Percentiles rank a stretch among this genome's conserved stretches.
These are phyloP conservation scores for Chenopodium suecicum DNA, from an alignment of 148 eudicot species.

Conservation along the genomic window DNA sequence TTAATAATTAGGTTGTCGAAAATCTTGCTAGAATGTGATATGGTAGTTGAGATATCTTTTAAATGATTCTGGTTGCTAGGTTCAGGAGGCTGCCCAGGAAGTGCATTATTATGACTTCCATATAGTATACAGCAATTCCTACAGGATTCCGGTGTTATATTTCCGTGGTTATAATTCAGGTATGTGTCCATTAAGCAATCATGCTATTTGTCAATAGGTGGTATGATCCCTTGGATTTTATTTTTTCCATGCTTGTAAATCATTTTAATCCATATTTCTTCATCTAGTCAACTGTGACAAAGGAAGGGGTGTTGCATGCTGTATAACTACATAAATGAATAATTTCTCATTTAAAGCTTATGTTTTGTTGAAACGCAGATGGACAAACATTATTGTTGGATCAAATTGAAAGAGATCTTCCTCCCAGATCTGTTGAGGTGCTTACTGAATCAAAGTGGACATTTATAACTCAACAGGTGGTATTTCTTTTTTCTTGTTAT, in stretches of 20 bases:
- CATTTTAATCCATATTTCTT: background rate
- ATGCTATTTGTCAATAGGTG: background rate
- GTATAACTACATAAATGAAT: too few relatives aligned
- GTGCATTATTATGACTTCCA: slow-evolving; percentile 79
- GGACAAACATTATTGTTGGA: slow-evolving; percentile 65
- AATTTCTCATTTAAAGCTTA: background rate
- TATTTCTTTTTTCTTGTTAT: background rate
- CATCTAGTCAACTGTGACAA: background rate
- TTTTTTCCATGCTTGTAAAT: background rate
- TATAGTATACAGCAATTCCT: slow-evolving; percentile 72
- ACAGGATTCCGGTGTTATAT: slow-evolving; percentile 81
- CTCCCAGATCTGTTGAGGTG: slow-evolving; percentile 32
- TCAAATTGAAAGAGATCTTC: slow-evolving; percentile 64
- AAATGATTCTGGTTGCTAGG: slow-evolving; percentile 36
- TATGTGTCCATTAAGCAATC: slow-evolving; percentile 24
- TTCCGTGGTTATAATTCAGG: slow-evolving; percentile 75
- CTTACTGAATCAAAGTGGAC: slow-evolving; percentile 41
- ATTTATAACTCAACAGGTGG: slow-evolving; percentile 41
- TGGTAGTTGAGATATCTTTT: background rate
- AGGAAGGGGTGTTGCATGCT: background rate
- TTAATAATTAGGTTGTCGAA: background rate
- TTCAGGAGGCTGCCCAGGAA: slow-evolving; percentile 37
- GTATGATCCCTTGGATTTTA: background rate
- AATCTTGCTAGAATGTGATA: slow-evolving; percentile 3
- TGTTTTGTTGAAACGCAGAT: slow-evolving; percentile 42